phyloP scores from a whole-genome alignment of 805 yeast species.

The Cyberlindnera sargentensis region DNA sequence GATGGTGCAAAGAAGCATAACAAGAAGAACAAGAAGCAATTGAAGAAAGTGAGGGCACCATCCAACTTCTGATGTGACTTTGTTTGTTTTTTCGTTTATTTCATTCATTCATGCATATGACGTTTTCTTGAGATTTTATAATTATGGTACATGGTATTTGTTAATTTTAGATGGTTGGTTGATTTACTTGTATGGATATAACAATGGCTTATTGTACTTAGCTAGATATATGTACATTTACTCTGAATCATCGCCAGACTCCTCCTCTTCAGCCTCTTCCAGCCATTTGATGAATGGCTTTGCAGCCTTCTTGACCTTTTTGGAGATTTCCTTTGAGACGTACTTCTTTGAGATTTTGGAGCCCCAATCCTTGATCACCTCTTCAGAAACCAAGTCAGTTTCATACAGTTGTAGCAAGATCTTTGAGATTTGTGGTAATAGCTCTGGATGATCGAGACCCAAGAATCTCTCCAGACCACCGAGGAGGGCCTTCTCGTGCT shows the following conservation, averaged over 20 bases:
- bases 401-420: constrained; percentile 77
- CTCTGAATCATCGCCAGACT: constrained; percentile 6
- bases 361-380: constrained; percentile 76
- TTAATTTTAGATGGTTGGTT: no score
- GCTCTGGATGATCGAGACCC: constrained; percentile 70
- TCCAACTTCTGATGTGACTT: neutral
- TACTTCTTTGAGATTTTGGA: constrained; percentile 87
- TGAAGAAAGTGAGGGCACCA: constrained; percentile 9
- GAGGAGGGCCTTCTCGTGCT: constrained; percentile 79
- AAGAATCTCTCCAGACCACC: constrained; percentile 95
- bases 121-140: neutral
- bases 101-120: neutral
- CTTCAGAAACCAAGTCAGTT: constrained; percentile 79
- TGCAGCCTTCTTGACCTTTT: constrained; percentile 93
- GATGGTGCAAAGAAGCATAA: constrained; percentile 47
- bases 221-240: neutral
- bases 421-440: constrained; percentile 71
- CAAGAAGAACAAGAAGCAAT: constrained; percentile 67
- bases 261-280: constrained; percentile 76
- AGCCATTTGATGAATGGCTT: constrained; percentile 95
- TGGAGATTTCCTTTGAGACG: constrained; percentile 85
- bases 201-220: no score
- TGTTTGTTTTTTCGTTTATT: neutral
- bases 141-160: neutral
- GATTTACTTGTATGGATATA: no score